Conservation (phyloP, 164 flowering plant species). For the Brasenia schreberi region DNA sequence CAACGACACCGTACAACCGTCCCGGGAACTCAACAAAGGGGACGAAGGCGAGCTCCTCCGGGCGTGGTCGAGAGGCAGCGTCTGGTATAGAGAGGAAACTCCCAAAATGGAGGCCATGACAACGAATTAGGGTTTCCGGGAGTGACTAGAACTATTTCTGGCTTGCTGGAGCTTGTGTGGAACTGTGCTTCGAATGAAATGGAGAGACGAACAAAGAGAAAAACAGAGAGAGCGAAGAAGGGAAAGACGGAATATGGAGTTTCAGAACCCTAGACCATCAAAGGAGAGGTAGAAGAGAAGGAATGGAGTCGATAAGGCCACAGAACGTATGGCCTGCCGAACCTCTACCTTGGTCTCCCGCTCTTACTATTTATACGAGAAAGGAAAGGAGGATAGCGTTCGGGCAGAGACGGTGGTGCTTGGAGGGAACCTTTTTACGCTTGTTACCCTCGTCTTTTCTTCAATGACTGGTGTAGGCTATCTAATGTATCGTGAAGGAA, state of each 20-base stretch:
- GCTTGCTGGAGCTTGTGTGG: too few relatives aligned
- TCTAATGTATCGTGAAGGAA: not conserved
- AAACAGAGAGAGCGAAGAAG: not conserved
- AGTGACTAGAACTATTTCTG: too few relatives aligned
- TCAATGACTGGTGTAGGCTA: not conserved
- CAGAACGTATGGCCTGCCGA: constrained; percentile 20
- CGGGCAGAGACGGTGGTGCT: not conserved
- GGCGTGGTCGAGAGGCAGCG: constrained; percentile 18
- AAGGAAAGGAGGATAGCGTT: not conserved
- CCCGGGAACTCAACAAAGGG: not conserved
- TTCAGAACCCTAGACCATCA: too few relatives aligned
- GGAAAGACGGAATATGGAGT: not conserved
- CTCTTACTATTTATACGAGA: not conserved
- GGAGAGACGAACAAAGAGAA: not conserved
- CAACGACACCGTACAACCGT: not conserved
- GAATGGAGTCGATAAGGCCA: constrained; percentile 9
- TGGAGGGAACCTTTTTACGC: not conserved
- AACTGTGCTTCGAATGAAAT: not conserved
- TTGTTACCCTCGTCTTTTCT: not conserved
- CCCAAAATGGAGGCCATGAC: constrained; percentile 37
- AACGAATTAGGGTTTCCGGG: not conserved
- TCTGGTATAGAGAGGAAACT: constrained; percentile 27
- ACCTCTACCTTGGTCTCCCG: constrained; percentile 23
- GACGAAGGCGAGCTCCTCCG: constrained; percentile 2
- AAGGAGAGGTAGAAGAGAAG: constrained; percentile 5